Percentiles rank a stretch among this genome's conserved stretches.
These are phyloP conservation scores for Aspergillus sp. DNA, from an alignment of 2,329 filamentous ascomycete species.

Conservation along the genomic window DNA sequence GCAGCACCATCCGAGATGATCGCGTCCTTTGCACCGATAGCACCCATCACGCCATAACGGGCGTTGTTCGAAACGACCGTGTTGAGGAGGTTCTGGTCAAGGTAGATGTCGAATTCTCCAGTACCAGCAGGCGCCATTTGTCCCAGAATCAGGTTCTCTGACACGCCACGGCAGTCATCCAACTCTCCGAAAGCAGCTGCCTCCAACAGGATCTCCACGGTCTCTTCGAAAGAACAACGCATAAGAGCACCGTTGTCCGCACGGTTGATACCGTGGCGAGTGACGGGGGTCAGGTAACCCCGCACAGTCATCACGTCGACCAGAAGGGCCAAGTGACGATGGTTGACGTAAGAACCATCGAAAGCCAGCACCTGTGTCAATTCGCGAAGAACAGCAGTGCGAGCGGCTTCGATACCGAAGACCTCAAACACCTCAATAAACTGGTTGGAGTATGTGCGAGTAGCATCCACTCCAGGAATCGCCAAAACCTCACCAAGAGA, in stretches of 20 bases:
- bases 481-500: constrained; percentile 79
- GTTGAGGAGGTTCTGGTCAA: constrained; percentile 94
- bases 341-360: constrained; percentile 98
- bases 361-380: constrained; percentile 92
- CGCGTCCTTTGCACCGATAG: constrained; percentile 72
- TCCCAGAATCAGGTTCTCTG: constrained; percentile 97
- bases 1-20: constrained; percentile 75
- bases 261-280: constrained; percentile 96
- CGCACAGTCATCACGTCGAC: constrained; percentile 98
- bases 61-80: constrained; percentile 93
- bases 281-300: constrained; percentile 91
- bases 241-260: constrained; percentile 97
- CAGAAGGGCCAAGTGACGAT: constrained; percentile 90
- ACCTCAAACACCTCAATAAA: constrained; percentile 93
- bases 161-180: constrained; percentile 96
- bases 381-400: constrained; percentile 81
- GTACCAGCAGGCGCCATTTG: constrained; percentile 97
- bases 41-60: constrained; percentile 76
- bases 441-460: constrained; percentile 88
- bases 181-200: constrained; percentile 92
- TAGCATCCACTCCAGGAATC: constrained; percentile 83
- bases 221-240: constrained; percentile 99
- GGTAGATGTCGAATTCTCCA: constrained; percentile 87
- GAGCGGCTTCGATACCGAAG: constrained; percentile 93
- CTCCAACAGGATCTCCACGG: constrained; percentile 95